Percentiles rank a stretch among this genome's conserved stretches.
Evolutionary conservation across 306 rosid genomes (phyloP).

Genomic region (Inga laurina): DNA sequence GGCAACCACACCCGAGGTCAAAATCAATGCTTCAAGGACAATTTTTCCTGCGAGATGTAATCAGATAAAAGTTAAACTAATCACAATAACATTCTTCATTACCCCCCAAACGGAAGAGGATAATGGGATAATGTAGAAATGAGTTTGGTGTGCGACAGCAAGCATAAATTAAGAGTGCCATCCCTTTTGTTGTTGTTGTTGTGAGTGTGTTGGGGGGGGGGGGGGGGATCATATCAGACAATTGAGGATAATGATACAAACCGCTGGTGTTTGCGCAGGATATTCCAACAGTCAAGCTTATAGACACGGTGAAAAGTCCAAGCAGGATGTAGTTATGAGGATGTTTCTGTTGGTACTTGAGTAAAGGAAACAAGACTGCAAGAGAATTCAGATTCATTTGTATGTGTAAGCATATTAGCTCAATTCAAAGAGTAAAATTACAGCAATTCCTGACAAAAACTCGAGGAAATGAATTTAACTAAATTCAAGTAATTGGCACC

Average conservation of each 20-base stretch:
- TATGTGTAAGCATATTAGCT: not conserved
- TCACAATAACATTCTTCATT: not conserved
- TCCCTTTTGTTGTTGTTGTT: too few relatives aligned
- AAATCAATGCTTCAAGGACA: slow-evolving; percentile 90
- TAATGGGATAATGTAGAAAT: not conserved
- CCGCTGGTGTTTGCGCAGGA: slow-evolving; percentile 88
- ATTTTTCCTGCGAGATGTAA: slow-evolving; percentile 62
- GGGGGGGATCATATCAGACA: not conserved
- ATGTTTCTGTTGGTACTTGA: slow-evolving; percentile 85
- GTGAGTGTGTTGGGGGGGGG: not conserved
- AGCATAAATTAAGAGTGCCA: not conserved
- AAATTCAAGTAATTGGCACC: not conserved
- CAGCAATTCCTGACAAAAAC: not conserved
- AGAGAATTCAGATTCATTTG: not conserved
- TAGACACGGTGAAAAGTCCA: slow-evolving; percentile 78
- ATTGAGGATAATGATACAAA: slow-evolving; percentile 14
- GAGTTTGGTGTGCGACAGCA: not conserved
- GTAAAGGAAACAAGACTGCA: slow-evolving; percentile 87
- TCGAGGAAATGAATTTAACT: not conserved
- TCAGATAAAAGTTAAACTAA: not conserved
- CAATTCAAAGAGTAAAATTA: not conserved
- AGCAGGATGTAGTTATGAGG: slow-evolving; percentile 80
- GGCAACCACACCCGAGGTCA: slow-evolving; percentile 84
- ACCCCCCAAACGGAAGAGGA: not conserved
- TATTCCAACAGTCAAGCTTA: slow-evolving; percentile 84